Percentiles rank a stretch among this genome's conserved stretches.
Conservation (phyloP, 2,329 filamentous ascomycete genomes). For the Alternaria gaisen region DNA sequence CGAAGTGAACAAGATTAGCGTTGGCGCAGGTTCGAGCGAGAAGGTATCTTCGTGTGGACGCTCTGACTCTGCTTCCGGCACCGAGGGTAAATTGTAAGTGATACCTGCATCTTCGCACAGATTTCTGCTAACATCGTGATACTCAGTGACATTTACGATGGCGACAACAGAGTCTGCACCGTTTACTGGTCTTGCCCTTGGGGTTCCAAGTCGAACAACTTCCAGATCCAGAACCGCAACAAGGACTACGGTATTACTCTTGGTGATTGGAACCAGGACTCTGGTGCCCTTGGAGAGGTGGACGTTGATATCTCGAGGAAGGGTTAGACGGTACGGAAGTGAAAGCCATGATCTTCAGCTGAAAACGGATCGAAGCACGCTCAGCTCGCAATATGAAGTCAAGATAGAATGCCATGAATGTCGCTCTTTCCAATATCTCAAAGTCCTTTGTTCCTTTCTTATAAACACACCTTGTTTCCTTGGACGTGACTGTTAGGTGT, state of each 20-base stretch:
- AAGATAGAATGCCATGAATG: not conserved
- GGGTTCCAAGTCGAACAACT: not conserved
- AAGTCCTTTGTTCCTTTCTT: not conserved
- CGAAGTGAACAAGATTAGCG: not conserved
- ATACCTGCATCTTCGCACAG: not conserved
- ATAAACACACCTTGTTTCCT: no score
- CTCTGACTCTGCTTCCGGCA: not conserved
- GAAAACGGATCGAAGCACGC: not conserved
- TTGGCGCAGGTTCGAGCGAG: not conserved
- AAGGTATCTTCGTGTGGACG: not conserved
- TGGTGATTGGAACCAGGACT: not conserved
- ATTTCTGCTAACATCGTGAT: not conserved
- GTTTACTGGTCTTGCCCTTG: not conserved
- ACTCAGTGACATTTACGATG: not conserved
- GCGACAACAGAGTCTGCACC: not conserved
- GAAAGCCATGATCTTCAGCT: accelerated
- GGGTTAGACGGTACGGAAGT: not conserved
- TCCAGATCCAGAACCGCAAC: not conserved
- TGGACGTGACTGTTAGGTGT: not conserved
- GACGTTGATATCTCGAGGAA: not conserved
- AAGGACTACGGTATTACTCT: not conserved
- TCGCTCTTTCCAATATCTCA: not conserved
- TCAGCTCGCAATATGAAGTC: not conserved
- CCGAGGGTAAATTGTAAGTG: not conserved
- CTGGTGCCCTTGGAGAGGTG: not conserved